Evolutionary conservation across 176 grass and related monocot species (phyloP).

Genomic region (Zizania latifolia): DNA sequence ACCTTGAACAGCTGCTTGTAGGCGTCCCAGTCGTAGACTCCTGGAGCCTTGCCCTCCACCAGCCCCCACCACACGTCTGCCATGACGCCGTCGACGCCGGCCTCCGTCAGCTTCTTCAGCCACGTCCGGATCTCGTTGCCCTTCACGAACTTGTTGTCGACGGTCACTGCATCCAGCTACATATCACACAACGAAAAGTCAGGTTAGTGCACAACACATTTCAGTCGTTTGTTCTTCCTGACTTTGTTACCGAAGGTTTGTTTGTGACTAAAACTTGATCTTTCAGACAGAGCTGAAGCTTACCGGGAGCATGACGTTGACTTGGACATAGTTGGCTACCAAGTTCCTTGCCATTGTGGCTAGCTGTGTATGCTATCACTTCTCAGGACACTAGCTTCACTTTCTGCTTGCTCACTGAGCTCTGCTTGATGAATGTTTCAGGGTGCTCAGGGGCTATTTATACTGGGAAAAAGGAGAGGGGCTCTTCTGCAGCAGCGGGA

Average conservation of each 20-base stretch:
- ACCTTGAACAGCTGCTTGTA: constrained; percentile 70
- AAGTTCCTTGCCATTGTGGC: constrained; percentile 29
- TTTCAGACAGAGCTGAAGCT: background rate
- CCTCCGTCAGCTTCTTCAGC: constrained; percentile 44
- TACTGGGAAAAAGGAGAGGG: background rate
- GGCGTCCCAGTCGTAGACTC: constrained; percentile 54
- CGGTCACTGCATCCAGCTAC: constrained; percentile 45
- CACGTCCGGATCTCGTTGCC: constrained; percentile 35
- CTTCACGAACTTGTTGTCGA: constrained; percentile 46
- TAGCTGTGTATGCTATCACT: background rate
- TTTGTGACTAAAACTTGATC: background rate
- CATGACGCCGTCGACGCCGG: constrained; percentile 73
- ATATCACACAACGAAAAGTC: too few relatives aligned
- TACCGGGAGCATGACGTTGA: constrained; percentile 70
- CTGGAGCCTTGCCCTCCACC: constrained; percentile 46
- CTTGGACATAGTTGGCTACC: constrained; percentile 59
- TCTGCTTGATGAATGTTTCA: constrained; percentile 16
- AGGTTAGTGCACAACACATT: too few relatives aligned
- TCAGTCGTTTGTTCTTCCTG: too few relatives aligned
- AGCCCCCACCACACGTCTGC: constrained; percentile 95
- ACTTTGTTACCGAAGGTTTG: too few relatives aligned
- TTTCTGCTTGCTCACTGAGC: constrained; percentile 16
- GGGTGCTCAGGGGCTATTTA: constrained; percentile 32
- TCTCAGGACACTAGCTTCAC: background rate
- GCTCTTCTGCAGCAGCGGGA: background rate